Percentiles rank a stretch among this genome's conserved stretches.
These are phyloP conservation scores for Ettlia oleoabundans DNA, from an alignment of 139 green algal species.

Conservation along the genomic window DNA sequence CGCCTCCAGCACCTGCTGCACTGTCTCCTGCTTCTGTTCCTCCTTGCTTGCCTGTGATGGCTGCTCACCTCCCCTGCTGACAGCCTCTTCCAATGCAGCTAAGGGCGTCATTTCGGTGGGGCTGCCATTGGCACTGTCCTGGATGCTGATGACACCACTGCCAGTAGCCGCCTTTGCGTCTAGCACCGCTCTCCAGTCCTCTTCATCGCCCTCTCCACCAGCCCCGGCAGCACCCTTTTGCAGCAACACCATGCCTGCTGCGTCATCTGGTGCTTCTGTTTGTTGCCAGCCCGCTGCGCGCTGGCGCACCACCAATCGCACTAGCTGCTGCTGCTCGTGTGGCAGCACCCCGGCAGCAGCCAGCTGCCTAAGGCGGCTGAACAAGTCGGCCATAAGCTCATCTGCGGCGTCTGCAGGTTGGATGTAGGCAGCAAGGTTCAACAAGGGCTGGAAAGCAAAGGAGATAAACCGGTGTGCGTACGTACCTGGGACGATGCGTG, in stretches of 20 bases:
- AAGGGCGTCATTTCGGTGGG: background rate
- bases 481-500: background rate
- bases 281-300: background rate
- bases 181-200: slow-evolving; percentile 22
- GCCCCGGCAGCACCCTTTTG: background rate
- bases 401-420: background rate
- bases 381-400: slow-evolving; percentile 6
- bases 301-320: background rate
- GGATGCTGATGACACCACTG: background rate
- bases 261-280: background rate
- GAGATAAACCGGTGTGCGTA: background rate
- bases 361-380: background rate
- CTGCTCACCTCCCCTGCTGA: background rate
- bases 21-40: background rate
- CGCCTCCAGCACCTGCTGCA: background rate
- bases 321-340: background rate
- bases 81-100: background rate
- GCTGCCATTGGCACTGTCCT: slow-evolving; percentile 12
- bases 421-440: background rate
- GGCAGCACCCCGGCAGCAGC: background rate
- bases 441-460: no score
- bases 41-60: background rate
- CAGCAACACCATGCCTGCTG: background rate
- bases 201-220: background rate
- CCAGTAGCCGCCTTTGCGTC: background rate